These are phyloP conservation scores for Tilletia horrida DNA, from an alignment of 1,284 basidiomycete species.

Conservation along the genomic window DNA sequence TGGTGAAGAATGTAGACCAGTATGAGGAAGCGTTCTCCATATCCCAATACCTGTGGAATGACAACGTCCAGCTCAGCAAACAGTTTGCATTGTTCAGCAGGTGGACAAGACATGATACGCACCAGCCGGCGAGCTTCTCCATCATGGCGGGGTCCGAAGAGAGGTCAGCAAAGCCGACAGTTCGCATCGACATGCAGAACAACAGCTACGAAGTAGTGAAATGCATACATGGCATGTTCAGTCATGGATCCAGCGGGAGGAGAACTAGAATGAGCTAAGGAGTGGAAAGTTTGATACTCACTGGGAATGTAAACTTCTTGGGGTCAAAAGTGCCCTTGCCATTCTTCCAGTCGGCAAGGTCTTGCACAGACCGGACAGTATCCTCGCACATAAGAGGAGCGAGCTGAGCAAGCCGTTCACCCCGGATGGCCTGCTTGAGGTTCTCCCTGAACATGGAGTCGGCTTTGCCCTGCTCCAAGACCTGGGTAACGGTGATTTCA, in stretches of 20 bases:
- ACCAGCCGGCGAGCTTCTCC: conserved; percentile 29
- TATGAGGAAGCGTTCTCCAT: conserved; percentile 35
- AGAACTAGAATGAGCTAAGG: neutral
- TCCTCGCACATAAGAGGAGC: conserved; percentile 27
- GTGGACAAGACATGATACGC: conserved; percentile 18
- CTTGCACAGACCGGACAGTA: conserved; percentile 22
- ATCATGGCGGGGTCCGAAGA: conserved; percentile 26
- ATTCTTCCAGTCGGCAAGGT: conserved; percentile 20
- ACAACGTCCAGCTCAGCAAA: neutral
- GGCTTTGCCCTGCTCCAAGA: conserved; percentile 23
- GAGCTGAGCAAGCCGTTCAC: conserved; percentile 22
- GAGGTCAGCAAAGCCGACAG: conserved; percentile 31
- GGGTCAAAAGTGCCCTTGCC: conserved; percentile 26
- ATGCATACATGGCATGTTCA: too few species aligned
- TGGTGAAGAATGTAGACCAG: conserved; percentile 18
- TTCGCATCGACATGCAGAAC: conserved; percentile 33
- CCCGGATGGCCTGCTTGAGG: conserved; percentile 24
- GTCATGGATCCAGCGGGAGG: neutral
- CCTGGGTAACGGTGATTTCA: conserved; percentile 6
- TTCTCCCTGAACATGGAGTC: conserved; percentile 27
- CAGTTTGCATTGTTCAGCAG: neutral
- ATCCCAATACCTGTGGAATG: conserved; percentile 1
- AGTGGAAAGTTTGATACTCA: too few species aligned
- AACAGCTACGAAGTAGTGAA: conserved; percentile 21
- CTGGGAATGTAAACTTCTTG: conserved; percentile 33